Percentiles rank a stretch among this genome's conserved stretches.
Evolutionary conservation across 371 early-diverging fungal species (phyloP).

Genomic region (Apophysomyces variabilis): DNA sequence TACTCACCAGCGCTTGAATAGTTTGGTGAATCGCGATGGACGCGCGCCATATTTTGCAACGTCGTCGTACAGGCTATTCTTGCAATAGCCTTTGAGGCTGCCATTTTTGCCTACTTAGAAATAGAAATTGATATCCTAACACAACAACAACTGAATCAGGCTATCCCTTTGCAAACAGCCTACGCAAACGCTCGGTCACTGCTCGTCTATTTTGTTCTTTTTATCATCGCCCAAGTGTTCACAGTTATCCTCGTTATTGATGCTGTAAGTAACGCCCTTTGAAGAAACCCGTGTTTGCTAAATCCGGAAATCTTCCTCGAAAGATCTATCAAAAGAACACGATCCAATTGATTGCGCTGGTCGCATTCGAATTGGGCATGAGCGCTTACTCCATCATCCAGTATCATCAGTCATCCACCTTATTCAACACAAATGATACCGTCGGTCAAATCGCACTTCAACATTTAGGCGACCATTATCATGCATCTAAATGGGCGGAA

Average conservation of each 20-base stretch:
- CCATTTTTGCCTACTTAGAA: constrained; percentile 41
- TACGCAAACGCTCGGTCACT: constrained; percentile 53
- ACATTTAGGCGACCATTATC: constrained; percentile 34
- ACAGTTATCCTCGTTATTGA: constrained; percentile 46
- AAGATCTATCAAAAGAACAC: constrained; percentile 57
- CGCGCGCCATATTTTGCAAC: constrained; percentile 45
- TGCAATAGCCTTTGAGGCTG: constrained; percentile 48
- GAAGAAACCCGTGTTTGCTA: neutral
- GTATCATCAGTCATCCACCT: constrained; percentile 47
- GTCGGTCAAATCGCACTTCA: constrained; percentile 26
- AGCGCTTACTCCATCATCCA: constrained; percentile 51
- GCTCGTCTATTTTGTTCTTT: constrained; percentile 47
- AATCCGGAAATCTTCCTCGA: neutral
- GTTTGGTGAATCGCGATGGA: constrained; percentile 59
- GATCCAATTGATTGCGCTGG: constrained; percentile 55
- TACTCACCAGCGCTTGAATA: constrained; percentile 17
- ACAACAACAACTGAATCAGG: constrained; percentile 29
- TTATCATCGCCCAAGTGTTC: constrained; percentile 53
- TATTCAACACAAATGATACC: constrained; percentile 37
- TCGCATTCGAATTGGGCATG: constrained; percentile 53
- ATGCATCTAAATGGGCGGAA: constrained; percentile 53
- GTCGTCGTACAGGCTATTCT: constrained; percentile 40
- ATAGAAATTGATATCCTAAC: constrained; percentile 41
- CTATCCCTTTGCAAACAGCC: constrained; percentile 21
- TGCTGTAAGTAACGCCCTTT: constrained; percentile 34